Evolutionary conservation across 2,329 filamentous ascomycete genomes (phyloP).

Genomic region (Aspergillus bombycis): DNA sequence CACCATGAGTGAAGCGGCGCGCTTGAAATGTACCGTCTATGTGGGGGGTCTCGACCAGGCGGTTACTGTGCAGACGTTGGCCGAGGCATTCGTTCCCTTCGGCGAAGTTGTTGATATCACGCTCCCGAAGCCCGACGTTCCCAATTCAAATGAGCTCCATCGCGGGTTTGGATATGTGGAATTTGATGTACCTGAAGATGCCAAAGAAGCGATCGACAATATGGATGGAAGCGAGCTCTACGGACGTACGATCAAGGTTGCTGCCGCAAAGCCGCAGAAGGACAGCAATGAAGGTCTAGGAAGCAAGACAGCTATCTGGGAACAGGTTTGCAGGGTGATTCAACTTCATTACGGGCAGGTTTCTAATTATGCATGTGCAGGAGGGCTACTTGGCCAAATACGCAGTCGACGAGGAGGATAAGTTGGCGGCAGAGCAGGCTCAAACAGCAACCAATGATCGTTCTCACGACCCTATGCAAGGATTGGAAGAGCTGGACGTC

Average conservation of each 20-base stretch:
- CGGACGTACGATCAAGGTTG: conserved; percentile 88
- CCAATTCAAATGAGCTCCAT: conserved; percentile 77
- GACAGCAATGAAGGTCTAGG: conserved; percentile 83
- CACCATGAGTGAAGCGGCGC: conserved; percentile 76
- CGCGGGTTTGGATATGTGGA: conserved; percentile 96
- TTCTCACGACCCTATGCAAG: conserved; percentile 89
- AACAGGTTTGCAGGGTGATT: conserved; percentile 70
- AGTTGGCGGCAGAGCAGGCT: conserved; percentile 60
- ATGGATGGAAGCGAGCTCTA: conserved; percentile 98
- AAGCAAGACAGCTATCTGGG: conserved; percentile 93
- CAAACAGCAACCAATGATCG: conserved; percentile 55
- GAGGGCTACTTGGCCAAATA: conserved; percentile 92
- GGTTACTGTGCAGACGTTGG: conserved; percentile 74
- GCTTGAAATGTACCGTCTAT: conserved; percentile 89
- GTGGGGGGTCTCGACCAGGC: conserved; percentile 83
- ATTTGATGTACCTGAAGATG: conserved; percentile 83
- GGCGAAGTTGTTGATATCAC: conserved; percentile 92
- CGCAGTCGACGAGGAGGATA: conserved; percentile 80
- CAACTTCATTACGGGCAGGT: background rate
- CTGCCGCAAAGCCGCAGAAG: conserved; percentile 88
- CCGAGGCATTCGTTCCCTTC: conserved; percentile 94
- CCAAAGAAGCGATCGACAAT: conserved; percentile 94
- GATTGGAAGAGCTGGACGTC: conserved; percentile 88
- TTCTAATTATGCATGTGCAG: conserved; percentile 53
- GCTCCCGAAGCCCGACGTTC: conserved; percentile 82